Evolutionary conservation across 208 protist species (phyloP), one percentile per base, ranked within the genome.

Genomic region (Acanthamoeba sp.): DNA sequence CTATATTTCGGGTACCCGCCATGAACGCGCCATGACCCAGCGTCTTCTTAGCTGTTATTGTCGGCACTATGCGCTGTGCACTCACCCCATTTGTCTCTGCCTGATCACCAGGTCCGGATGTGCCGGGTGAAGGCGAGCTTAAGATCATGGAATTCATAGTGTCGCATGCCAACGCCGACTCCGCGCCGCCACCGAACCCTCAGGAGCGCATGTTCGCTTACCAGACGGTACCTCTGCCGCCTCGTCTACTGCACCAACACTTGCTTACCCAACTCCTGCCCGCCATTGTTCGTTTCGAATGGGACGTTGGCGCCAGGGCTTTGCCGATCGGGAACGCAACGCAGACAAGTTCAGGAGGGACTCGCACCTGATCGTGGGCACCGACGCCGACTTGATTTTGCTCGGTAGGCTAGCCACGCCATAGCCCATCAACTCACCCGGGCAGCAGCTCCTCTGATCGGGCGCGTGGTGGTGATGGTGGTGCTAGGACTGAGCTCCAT

Each of bases 321-420:
- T 80, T 48, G 71, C 71, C 32, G 71, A 80, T 3, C 71, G 27
- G n/a, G 71, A 80, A 24, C 71, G 71, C 2, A 48, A 80, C n/a
- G 71, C 71, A 4, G 71, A 12, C 12, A 80, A 38, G 34, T 80
- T 80, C 71, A 9, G 71, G 34, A 38, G 36, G 7, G 71, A 88
- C n/a, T 88, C 80, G 29, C 80, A 88, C 32, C 50, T 88, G 24
- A 88, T 88, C 45, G 80, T 88, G 29, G 80, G 80, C n/a, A 88
- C 48, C 80, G 80, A 88, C 62, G 38, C 80, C 32, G 80, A 88
- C 24, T 36, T 88, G 29, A 62, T 88, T 14, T 59, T 88, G 50
- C 42, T 88, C 32, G 71, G 71, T 80, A 80, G n/a, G n/a, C n/a
- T n/a, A n/a, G n/a, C n/a, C n/a, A n/a, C n/a, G n/a, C n/a, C n/a